phyloP scores from a whole-genome alignment of 2,329 filamentous ascomycete species.

The Colletotrichum tanaceti region DNA sequence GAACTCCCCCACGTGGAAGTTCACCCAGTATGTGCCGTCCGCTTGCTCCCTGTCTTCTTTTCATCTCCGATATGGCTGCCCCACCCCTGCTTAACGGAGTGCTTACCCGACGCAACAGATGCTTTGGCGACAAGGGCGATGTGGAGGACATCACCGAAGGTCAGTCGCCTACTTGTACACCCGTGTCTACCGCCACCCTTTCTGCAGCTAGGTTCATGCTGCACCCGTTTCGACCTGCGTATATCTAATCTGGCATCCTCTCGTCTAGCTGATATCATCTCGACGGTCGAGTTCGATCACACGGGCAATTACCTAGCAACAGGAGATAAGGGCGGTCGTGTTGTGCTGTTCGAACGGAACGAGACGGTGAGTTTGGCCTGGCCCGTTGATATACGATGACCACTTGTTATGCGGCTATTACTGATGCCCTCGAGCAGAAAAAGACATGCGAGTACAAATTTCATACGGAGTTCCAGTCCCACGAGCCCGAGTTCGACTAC shows the following conservation, averaged over 20 bases:
- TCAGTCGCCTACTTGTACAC: constrained; percentile 53
- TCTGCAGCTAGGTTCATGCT: neutral
- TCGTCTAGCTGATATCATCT: constrained; percentile 83
- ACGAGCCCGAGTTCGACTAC: constrained; percentile 99
- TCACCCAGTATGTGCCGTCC: constrained; percentile 85
- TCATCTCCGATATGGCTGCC: constrained; percentile 12
- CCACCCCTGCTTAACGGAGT: constrained; percentile 38
- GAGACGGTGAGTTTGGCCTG: constrained; percentile 79
- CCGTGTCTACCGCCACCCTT: neutral
- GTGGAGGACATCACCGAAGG: constrained; percentile 99
- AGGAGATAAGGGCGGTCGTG: constrained; percentile 88
- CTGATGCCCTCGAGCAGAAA: constrained; percentile 73
- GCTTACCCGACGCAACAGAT: constrained; percentile 67
- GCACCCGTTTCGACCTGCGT: constrained; percentile 16
- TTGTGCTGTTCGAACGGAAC: constrained; percentile 91
- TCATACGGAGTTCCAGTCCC: constrained; percentile 99
- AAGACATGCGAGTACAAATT: constrained; percentile 99
- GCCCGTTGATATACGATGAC: constrained; percentile 4
- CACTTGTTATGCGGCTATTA: constrained; percentile 6
- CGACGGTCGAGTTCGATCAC: constrained; percentile 90
- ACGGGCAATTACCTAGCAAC: constrained; percentile 90
- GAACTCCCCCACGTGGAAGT: constrained; percentile 98
- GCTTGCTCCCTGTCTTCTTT: constrained; percentile 17
- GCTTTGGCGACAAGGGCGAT: constrained; percentile 99
- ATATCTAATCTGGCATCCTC: constrained; percentile 46